These are phyloP conservation scores for Pythium folliculosum DNA, from an alignment of 352 stramenopile genomes.

Conservation along the genomic window DNA sequence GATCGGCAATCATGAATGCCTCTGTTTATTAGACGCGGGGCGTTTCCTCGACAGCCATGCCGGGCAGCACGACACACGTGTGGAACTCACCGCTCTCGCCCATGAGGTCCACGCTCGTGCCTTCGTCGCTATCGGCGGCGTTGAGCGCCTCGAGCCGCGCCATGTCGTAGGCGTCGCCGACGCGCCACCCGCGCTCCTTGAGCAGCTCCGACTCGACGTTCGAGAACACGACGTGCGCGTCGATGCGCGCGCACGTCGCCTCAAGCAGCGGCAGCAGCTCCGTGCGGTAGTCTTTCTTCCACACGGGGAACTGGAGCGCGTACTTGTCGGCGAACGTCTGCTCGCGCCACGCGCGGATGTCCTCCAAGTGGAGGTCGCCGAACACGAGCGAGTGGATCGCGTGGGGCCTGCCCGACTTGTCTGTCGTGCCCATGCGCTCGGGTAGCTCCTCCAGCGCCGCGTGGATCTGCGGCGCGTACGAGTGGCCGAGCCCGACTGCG, in stretches of 20 bases:
- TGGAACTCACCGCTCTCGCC: conserved; percentile 91
- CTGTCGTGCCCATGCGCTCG: conserved; percentile 14
- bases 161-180: conserved; percentile 50
- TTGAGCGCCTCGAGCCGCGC: conserved; percentile 37
- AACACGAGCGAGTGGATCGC: conserved; percentile 66
- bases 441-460: conserved; percentile 37
- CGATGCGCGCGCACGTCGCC: conserved; percentile 44
- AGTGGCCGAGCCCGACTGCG: conserved; percentile 43
- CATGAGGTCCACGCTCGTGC: conserved; percentile 70
- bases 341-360: conserved; percentile 84
- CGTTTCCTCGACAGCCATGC: conserved; percentile 40
- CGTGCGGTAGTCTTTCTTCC: conserved; percentile 57
- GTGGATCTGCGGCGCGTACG: conserved; percentile 36
- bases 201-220: conserved; percentile 44
- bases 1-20: no score
- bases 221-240: conserved; percentile 52
- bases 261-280: conserved; percentile 75
- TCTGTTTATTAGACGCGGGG: no score
- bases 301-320: conserved; percentile 76
- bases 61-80: conserved; percentile 76
- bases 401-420: conserved; percentile 22
- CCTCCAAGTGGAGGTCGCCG: conserved; percentile 88
- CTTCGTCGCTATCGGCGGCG: not conserved
- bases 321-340: conserved; percentile 54
- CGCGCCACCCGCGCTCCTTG: conserved; percentile 24